phyloP scores from a whole-genome alignment of 2,329 filamentous ascomycete genomes.

The Emergomyces orientalis region DNA sequence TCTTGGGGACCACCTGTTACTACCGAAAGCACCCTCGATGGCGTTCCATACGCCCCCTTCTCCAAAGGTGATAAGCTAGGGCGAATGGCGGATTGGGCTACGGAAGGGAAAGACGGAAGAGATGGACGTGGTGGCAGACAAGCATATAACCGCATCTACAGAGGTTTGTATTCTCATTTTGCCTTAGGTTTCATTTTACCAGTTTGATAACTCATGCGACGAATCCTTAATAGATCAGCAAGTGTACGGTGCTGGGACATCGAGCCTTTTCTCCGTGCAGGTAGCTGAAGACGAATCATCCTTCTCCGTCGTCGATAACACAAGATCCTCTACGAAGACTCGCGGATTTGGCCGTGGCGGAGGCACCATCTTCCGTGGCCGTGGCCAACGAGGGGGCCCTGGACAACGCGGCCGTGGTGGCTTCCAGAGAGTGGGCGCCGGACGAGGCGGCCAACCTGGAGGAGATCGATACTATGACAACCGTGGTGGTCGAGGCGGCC shows the following conservation, averaged over 20 bases:
- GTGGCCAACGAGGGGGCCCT: conserved; percentile 65
- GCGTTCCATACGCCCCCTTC: conserved; percentile 94
- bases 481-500: conserved; percentile 56
- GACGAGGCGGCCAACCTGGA: conserved; percentile 56
- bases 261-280: conserved; percentile 80
- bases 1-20: conserved; percentile 82
- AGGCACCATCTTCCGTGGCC: conserved; percentile 77
- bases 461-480: conserved; percentile 58
- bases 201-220: conserved; percentile 14
- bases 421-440: conserved; percentile 63
- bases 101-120: conserved; percentile 65
- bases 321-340: conserved; percentile 72
- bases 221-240: conserved; percentile 62
- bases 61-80: conserved; percentile 98
- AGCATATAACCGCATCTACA: conserved; percentile 86
- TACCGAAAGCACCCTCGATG: conserved; percentile 79
- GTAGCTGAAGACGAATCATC: conserved; percentile 90
- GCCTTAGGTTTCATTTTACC: conserved; percentile 7
- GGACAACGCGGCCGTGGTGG: conserved; percentile 61
- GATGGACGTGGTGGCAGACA: conserved; percentile 70
- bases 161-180: conserved; percentile 51
- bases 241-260: conserved; percentile 85
- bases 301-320: conserved; percentile 97
- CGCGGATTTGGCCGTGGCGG: conserved; percentile 76
- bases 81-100: conserved; percentile 97